Base-by-base conservation (phyloP, 306 rosid species). In the Corylus americana region DNA sequence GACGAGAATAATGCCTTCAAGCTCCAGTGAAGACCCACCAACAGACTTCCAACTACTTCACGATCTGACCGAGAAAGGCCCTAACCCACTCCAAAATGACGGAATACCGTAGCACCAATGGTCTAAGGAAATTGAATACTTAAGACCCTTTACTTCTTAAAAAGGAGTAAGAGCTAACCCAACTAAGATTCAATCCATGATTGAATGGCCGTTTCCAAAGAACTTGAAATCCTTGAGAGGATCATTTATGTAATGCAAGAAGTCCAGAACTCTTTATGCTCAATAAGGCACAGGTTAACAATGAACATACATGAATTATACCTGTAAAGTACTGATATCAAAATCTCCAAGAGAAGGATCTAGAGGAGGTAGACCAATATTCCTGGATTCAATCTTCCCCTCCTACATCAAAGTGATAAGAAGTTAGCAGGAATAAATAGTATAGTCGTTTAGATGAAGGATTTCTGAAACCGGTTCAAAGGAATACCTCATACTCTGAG, bases 261-360 rank as follows among this genome's bases (percentile, higher is more conserved):
- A 79, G 66, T n/a, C 63, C 39, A 76, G 55, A 51, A n/a, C 81
- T 42, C 35, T 14, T 73, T 53, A 79, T 14, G 3, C 82, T 29
- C 13, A 55, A 27, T 12, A 55, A 71, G 11, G 16, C 50, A 55
- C 54, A 62, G 29, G 68, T 20, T 16, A 54, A 29, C 29, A 78
- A 31, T 44, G 73, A 50, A 49, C 51, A 81, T 58, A 51, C 49
- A 86, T 48, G 73, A 55, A 77, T 71, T 75, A 79, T 82, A 94
- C 98, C 97, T 94, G 98, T 85, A 94, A 84, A 55, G 97, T 92
- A 78, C 85, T 88, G 79, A 83, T 83, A 78, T 94, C 97, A 75
- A 94, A 70, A 4, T 81, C 91, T 55, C 76, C 97, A 61, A 88
- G 67, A 57, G 87, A 81, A 81, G 84, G 90, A 80, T 88, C 89